These are phyloP conservation scores for Blepharisma stoltei DNA, from an alignment of 73 alveolate species.

Conservation along the genomic window DNA sequence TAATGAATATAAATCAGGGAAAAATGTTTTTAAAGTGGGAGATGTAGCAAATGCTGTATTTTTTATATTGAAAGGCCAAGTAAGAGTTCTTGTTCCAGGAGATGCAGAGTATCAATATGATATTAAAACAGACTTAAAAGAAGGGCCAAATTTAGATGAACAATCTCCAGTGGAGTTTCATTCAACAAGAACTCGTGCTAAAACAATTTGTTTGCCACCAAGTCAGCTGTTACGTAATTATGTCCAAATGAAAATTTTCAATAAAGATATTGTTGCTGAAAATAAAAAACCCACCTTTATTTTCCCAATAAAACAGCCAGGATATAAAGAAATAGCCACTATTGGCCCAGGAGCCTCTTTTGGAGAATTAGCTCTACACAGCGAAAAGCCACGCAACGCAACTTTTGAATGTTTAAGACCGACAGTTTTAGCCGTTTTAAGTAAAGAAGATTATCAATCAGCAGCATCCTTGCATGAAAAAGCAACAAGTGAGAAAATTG, in stretches of 20 bases:
- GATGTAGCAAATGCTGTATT: constrained; percentile 7
- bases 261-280: no score
- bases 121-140: no score
- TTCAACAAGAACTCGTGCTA: no score
- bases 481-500: neutral
- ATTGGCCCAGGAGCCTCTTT: neutral
- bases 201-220: no score
- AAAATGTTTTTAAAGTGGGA: neutral
- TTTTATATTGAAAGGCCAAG: constrained; percentile 19
- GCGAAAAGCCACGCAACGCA: neutral
- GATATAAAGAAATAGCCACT: neutral
- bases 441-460: neutral
- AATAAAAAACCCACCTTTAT: no score
- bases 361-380: neutral
- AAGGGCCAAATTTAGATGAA: no score
- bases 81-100: neutral
- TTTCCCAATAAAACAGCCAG: neutral
- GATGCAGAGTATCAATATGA: no score
- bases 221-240: no score
- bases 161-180: no score
- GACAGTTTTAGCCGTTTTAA: neutral
- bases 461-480: neutral
- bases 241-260: no score
- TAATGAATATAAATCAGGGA: neutral
- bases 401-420: neutral